Evolutionary conservation across 2,329 filamentous ascomycete species (phyloP).

Genomic region (Fusarium fujikuroi): DNA sequence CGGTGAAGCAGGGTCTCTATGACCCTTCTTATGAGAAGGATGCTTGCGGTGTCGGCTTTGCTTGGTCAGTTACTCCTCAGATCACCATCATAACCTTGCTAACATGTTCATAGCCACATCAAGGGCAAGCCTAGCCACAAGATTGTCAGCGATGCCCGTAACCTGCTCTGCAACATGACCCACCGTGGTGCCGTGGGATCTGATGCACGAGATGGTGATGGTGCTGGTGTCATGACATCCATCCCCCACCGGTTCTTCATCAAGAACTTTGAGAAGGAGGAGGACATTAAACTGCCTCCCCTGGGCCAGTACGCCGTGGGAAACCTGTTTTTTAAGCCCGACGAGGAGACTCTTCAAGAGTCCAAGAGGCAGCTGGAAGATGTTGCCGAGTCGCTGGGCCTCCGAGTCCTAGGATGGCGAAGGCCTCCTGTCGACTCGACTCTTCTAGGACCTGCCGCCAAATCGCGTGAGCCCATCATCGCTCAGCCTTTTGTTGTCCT

Average conservation of each 20-base stretch:
- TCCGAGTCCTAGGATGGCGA: conserved; percentile 96
- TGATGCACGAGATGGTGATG: conserved; percentile 96
- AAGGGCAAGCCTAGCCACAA: conserved; percentile 98
- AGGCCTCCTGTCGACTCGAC: conserved; percentile 93
- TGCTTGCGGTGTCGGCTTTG: conserved; percentile 99
- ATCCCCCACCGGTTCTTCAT: conserved; percentile 98
- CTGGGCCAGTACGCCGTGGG: conserved; percentile 95
- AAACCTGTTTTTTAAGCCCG: conserved; percentile 98
- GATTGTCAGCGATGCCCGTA: conserved; percentile 96
- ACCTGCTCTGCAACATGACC: conserved; percentile 99
- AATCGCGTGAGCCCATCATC: conserved; percentile 94
- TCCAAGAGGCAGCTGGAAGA: conserved; percentile 95
- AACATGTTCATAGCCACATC: conserved; percentile 75
- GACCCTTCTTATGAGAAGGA: conserved; percentile 97
- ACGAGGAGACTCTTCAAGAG: conserved; percentile 87
- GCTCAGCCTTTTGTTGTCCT: conserved; percentile 95
- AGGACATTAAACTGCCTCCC: conserved; percentile 86
- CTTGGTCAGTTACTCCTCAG: conserved; percentile 74
- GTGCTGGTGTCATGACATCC: conserved; percentile 99
- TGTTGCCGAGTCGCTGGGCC: conserved; percentile 85
- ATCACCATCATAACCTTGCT: conserved; percentile 20
- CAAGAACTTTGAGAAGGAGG: conserved; percentile 96
- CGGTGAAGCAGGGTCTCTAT: conserved; percentile 98
- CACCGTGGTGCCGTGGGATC: conserved; percentile 98
- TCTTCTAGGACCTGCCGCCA: conserved; percentile 89